Evolutionary conservation across 2,329 filamentous ascomycete genomes (phyloP), one percentile per base, ranked within the genome.

Genomic region (Nemania serpens): DNA sequence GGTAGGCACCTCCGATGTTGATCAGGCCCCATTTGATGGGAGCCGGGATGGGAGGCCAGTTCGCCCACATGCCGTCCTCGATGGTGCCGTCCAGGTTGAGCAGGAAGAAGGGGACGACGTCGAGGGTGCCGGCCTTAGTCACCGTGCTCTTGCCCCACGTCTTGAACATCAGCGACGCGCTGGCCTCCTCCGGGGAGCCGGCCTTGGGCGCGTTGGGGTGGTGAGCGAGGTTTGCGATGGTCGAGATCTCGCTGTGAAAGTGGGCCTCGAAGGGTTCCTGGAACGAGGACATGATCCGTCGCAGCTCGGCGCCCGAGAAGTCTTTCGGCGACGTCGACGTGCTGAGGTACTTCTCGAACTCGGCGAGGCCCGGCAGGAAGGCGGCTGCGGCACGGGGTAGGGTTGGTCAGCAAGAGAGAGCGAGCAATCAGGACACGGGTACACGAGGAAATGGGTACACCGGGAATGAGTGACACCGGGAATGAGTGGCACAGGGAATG

Each of bases 41-140:
- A 5, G 77, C 78, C 1, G 86, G 86, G 77, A 89, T 88, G 0
- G 86, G 85, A 46, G 87, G 87, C 86, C 86, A 89, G 66, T 81
- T 80, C 12, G 77, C 78, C 85, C 86, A 88, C 68, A 79, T 71
- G 22, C 84, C 85, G 5, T 82, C 82, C 73, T 89, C 87, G 13
- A 71, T 79, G 2, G 81, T 85, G 43, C 77, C 74, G 71, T 89
- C 87, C 20, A 88, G 74, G 69, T 89, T 89, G 65, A 88, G 73
- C 58, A 89, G 70, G 75, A 89, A 88, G 68, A 89, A 88, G 1
- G 86, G 85, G 15, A 89, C 81, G 0, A 86, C 85, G 61, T 88
- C 85, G 17, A 80, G 76, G 39, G 81, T 77, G 29, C 84, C 84
- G 0, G 84, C 84, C 74, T 87, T 87, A 49, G 78, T 83, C n/a